Evolutionary conservation across 2,329 filamentous ascomycete species (phyloP).

Genomic region (Aschersonia sp.): DNA sequence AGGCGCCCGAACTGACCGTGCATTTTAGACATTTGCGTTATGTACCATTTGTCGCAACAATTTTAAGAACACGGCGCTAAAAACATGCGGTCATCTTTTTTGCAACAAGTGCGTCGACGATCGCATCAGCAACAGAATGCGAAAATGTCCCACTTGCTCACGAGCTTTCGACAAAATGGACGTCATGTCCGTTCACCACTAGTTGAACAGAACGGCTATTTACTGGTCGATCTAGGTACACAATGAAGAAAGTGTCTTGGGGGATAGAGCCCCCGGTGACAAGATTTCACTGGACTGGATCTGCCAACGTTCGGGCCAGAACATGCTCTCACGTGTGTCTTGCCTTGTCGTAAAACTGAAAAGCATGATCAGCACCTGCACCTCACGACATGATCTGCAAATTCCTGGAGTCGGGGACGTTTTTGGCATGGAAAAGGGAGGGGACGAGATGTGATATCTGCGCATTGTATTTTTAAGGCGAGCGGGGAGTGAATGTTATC

Average conservation of each 20-base stretch:
- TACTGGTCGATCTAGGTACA: background rate
- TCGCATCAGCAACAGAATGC: slow-evolving; percentile 73
- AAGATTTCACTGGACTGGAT: too few species aligned
- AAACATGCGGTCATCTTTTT: slow-evolving; percentile 90
- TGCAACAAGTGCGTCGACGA: slow-evolving; percentile 85
- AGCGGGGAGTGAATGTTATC: background rate
- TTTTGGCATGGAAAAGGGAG: background rate
- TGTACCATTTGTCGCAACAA: slow-evolving; percentile 88
- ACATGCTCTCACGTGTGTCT: too few species aligned
- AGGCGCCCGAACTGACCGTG: slow-evolving; percentile 10
- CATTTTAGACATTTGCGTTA: slow-evolving; percentile 30
- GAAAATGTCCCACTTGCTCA: slow-evolving; percentile 91
- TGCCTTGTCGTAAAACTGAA: too few species aligned
- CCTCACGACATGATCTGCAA: too few species aligned
- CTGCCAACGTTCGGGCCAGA: too few species aligned
- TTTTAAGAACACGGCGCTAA: slow-evolving; percentile 88
- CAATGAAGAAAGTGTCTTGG: background rate
- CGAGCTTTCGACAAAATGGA: slow-evolving; percentile 85
- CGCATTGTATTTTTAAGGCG: slow-evolving; percentile 12
- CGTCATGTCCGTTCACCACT: slow-evolving; percentile 56
- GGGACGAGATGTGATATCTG: slow-evolving; percentile 7
- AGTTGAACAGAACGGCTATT: slow-evolving; percentile 8
- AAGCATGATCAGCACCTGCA: too few species aligned
- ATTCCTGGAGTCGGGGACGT: background rate
- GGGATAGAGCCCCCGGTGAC: background rate